phyloP scores from a whole-genome alignment of 139 green algal genomes.

The Tetraselmis chui region DNA sequence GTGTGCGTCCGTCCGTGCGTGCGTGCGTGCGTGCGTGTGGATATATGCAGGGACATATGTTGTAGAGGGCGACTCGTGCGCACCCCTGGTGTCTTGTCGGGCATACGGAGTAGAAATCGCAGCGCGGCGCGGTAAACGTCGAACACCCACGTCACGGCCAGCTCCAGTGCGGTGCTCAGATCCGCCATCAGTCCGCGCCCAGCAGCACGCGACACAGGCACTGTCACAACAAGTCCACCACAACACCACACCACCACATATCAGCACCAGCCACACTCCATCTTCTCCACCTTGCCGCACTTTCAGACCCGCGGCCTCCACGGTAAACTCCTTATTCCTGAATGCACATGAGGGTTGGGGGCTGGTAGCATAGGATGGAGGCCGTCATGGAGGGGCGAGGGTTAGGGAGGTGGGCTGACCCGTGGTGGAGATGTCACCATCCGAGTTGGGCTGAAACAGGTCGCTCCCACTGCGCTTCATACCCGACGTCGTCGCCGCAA shows the following conservation, averaged over 20 bases:
- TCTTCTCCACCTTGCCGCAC: no score
- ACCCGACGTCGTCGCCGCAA: neutral
- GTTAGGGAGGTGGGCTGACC: neutral
- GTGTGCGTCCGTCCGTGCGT: no score
- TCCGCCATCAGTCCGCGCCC: slow-evolving; percentile 55
- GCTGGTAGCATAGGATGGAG: neutral
- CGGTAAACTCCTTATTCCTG: no score
- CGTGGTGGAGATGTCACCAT: neutral
- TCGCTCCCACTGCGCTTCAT: slow-evolving; percentile 11
- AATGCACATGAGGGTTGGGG: no score
- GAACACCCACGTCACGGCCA: slow-evolving; percentile 44
- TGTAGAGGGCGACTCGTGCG: no score
- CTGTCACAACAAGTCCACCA: neutral
- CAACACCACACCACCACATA: no score
- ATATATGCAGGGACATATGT: no score
- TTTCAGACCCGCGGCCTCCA: no score
- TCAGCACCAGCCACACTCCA: no score
- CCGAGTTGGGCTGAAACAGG: slow-evolving; percentile 11
- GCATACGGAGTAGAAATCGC: slow-evolving; percentile 29
- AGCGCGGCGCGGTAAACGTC: slow-evolving; percentile 24
- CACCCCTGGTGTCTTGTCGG: no score
- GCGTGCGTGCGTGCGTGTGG: no score
- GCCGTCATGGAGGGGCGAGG: neutral
- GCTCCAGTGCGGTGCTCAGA: slow-evolving; percentile 38
- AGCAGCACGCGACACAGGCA: neutral